Percentiles rank a stretch among this genome's conserved stretches.
Evolutionary conservation across 441 rosid species (phyloP).

Genomic region (Populus trichocarpa): DNA sequence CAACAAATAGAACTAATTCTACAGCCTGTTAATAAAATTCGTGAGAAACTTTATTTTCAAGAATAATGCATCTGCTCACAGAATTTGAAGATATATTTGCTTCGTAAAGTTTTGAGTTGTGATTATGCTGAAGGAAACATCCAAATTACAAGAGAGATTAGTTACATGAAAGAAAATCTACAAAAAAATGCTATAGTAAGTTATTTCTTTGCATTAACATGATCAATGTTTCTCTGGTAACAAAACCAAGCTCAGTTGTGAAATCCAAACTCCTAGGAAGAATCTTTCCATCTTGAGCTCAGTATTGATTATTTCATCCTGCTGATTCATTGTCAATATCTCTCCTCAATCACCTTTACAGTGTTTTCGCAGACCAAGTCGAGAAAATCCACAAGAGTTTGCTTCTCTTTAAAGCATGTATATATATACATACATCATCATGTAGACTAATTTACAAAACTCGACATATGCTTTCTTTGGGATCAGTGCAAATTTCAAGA

Average conservation of each 20-base stretch:
- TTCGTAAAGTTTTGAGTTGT: neutral
- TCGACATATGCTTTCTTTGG: constrained; percentile 12
- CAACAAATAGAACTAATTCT: neutral
- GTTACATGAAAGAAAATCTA: neutral
- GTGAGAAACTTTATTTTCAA: neutral
- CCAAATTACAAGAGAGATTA: neutral
- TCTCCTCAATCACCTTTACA: constrained; percentile 15
- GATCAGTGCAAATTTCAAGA: neutral
- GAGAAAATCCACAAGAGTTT: constrained; percentile 12
- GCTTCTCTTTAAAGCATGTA: constrained; percentile 15
- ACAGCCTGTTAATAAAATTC: neutral
- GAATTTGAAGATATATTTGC: neutral
- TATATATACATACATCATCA: neutral
- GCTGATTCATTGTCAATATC: neutral
- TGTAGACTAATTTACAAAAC: constrained; percentile 26
- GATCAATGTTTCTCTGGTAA: neutral
- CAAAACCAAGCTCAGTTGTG: neutral
- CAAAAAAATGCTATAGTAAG: neutral
- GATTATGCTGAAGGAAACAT: neutral
- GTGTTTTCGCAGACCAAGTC: constrained; percentile 2
- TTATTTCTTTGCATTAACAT: neutral
- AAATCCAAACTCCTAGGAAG: neutral
- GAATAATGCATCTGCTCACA: neutral
- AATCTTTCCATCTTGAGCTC: neutral
- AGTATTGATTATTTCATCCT: neutral